Evolutionary conservation across 176 grass and related monocot genomes (phyloP).

Genomic region (Oryza punctata): DNA sequence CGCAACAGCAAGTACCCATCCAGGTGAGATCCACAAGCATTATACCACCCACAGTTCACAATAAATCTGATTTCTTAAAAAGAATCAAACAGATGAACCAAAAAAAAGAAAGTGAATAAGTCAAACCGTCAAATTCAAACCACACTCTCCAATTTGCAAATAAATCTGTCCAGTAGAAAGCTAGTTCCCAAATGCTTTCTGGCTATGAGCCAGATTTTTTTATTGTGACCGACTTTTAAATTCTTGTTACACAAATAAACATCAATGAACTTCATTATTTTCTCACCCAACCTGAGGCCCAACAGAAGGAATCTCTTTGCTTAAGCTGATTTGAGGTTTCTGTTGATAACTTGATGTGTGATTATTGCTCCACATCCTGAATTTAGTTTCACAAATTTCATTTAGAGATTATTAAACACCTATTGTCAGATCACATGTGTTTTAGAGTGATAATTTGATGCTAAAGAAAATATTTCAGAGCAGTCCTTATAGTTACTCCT

Average conservation of each 20-base stretch:
- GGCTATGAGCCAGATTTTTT: constrained; percentile 11
- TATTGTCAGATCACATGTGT: background rate
- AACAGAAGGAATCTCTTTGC: background rate
- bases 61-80: background rate
- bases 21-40: constrained; percentile 10
- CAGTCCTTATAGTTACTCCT: background rate
- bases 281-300: background rate
- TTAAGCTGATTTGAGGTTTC: background rate
- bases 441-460: background rate
- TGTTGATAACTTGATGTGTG: background rate
- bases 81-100: background rate
- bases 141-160: background rate
- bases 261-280: constrained; percentile 16
- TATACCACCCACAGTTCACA: background rate
- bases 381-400: constrained; percentile 15
- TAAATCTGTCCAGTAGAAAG: constrained; percentile 4
- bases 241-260: constrained; percentile 9
- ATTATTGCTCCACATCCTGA: background rate
- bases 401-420: background rate
- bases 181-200: background rate
- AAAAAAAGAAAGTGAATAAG: background rate
- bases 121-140: constrained; percentile 16
- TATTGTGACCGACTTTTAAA: constrained; percentile 9
- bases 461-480: constrained; percentile 10
- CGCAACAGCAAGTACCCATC: background rate